Percentiles rank a stretch among this genome's conserved stretches.
Conservation (phyloP, 768 basidiomycete genomes). For the Crepidotus variabilis region DNA sequence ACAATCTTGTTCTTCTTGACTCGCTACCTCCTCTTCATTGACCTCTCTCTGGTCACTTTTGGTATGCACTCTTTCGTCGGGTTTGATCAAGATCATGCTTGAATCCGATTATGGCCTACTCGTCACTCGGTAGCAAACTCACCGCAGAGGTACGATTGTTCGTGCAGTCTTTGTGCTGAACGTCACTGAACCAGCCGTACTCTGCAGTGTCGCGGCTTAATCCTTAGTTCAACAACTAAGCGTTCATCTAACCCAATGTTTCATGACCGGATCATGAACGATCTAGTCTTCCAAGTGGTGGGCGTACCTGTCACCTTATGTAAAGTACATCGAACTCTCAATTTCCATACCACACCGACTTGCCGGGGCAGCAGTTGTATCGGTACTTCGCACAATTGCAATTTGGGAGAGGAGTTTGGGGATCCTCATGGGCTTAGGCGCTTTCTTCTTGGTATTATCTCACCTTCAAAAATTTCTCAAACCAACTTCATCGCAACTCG, state of each 20-base stretch:
- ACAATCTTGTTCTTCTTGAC: neutral
- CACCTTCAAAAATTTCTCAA: neutral
- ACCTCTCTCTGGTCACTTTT: neutral
- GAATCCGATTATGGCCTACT: no score
- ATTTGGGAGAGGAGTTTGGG: slow-evolving; percentile 8
- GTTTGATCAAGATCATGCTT: neutral
- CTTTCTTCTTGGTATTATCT: slow-evolving; percentile 8
- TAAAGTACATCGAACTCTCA: neutral
- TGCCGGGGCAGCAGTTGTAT: slow-evolving; percentile 8
- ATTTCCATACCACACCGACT: neutral
- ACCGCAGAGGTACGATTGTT: no score
- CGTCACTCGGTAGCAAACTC: neutral
- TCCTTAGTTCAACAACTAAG: no score
- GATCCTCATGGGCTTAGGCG: slow-evolving; percentile 2
- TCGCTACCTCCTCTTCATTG: slow-evolving; percentile 2
- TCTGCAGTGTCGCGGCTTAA: no score
- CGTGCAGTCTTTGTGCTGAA: no score
- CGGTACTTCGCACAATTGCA: slow-evolving; percentile 14
- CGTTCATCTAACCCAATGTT: no score
- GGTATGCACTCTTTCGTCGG: neutral
- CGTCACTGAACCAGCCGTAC: no score
- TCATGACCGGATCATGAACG: no score
- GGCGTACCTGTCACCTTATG: neutral
- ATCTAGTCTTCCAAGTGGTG: neutral
- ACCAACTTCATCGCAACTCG: neutral